phyloP scores from a whole-genome alignment of 805 yeast species.

The Ogataea trehalophila region DNA sequence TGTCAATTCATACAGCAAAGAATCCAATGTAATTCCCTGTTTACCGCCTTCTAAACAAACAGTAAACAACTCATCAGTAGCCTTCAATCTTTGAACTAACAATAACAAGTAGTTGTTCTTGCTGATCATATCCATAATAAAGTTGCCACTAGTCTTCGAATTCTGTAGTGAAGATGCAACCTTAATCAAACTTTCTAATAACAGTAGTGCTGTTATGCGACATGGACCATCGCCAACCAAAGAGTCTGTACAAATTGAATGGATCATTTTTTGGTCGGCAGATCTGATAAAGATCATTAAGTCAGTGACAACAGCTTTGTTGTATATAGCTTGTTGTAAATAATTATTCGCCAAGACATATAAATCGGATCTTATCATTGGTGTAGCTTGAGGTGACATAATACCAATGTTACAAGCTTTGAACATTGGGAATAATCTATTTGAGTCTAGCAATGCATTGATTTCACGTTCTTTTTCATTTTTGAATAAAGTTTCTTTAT shows the following conservation, averaged over 20 bases:
- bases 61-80: slow-evolving; percentile 60
- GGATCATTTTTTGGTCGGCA: slow-evolving; percentile 55
- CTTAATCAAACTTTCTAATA: slow-evolving; percentile 48
- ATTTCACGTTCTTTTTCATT: slow-evolving; percentile 26
- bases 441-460: slow-evolving; percentile 36
- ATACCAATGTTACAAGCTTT: slow-evolving; percentile 72
- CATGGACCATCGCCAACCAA: slow-evolving; percentile 73
- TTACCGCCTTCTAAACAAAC: slow-evolving; percentile 27
- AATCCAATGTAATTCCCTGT: slow-evolving; percentile 41
- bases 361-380: slow-evolving; percentile 68
- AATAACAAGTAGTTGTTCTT: slow-evolving; percentile 62
- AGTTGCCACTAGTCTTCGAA: slow-evolving; percentile 46
- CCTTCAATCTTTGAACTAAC: slow-evolving; percentile 60
- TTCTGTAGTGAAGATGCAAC: slow-evolving; percentile 46
- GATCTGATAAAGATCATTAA: slow-evolving; percentile 52
- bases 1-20: slow-evolving; percentile 67
- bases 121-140: slow-evolving; percentile 56
- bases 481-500: slow-evolving; percentile 21
- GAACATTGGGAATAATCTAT: slow-evolving; percentile 62
- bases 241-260: slow-evolving; percentile 70
- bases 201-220: slow-evolving; percentile 68
- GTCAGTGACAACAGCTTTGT: slow-evolving; percentile 39
- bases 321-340: slow-evolving; percentile 44
- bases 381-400: slow-evolving; percentile 60
- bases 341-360: slow-evolving; percentile 70